Evolutionary conservation across 805 yeast species (phyloP).

Genomic region (Wickerhamomyces sydowiorum): DNA sequence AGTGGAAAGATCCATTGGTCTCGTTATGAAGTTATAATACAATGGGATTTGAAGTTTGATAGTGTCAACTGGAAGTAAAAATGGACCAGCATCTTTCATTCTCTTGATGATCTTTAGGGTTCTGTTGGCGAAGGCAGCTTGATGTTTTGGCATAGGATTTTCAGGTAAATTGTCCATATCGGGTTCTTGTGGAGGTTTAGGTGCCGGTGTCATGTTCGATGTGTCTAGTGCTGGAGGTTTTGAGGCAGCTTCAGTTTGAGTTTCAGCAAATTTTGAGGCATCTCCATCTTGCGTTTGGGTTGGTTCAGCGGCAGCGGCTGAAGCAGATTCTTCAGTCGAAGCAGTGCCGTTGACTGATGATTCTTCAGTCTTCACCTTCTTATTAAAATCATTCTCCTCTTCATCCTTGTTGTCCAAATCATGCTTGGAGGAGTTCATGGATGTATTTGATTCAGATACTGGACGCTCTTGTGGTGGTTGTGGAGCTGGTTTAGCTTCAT

Average conservation of each 20-base stretch:
- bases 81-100: slow-evolving; percentile 89
- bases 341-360: neutral
- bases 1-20: slow-evolving; percentile 93
- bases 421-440: neutral
- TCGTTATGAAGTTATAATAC: slow-evolving; percentile 73
- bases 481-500: slow-evolving; percentile 3
- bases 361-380: neutral
- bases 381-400: neutral
- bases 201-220: slow-evolving; percentile 49
- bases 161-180: slow-evolving; percentile 64
- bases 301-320: neutral
- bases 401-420: slow-evolving; percentile 20
- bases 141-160: slow-evolving; percentile 75
- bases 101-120: slow-evolving; percentile 83
- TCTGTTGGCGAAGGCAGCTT: slow-evolving; percentile 70
- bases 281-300: neutral
- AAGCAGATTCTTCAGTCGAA: too few species aligned
- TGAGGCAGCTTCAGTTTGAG: slow-evolving; percentile 1
- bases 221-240: slow-evolving; percentile 3
- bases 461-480: too few species aligned
- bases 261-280: neutral
- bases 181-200: slow-evolving; percentile 69
- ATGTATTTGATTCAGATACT: neutral
- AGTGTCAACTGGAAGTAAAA: slow-evolving; percentile 83
- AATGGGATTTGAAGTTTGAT: slow-evolving; percentile 85